Evolutionary conservation across 177 flowering plant genomes (phyloP), one percentile per base, ranked within the genome.

Genomic region (Tripterygium wilfordii): DNA sequence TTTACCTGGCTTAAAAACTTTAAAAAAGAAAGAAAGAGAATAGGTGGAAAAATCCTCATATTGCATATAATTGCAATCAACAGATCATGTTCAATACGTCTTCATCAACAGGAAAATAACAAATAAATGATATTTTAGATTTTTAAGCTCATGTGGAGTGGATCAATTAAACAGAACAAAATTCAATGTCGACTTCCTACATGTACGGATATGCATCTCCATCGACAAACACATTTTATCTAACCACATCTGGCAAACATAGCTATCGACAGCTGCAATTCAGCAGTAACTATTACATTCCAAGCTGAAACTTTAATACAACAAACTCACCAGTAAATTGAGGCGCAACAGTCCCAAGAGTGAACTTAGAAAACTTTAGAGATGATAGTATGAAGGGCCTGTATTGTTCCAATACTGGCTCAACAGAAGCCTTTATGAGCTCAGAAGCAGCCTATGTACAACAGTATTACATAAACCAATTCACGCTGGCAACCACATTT

Each of bases 291-390:
- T 24, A 17, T 10, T 9, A 19, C 36, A 9, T 22, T 20, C 36
- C 14, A 32, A 32, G 8, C 36, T 4, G 9, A 12, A 32, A 12
- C 14, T 32, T 3, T 12, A 5, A 6, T 36, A 10, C n/a, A 4
- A 24, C 23, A 8, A 23, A 61, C 79, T 53, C 59, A 92, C 99
- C 99, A 67, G 99, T 92, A 56, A 92, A 92, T 36, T 92, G 97
- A 5, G 99, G 99, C 14, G 99, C 96, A 47, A 92, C 94, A 19
- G 95, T 87, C 13, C 99, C 99, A 62, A 92, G 97, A 26, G 94
- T 82, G 36, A 88, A 63, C 75, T 73, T 84, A 3, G 96, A 88
- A 52, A 88, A 84, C 31, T 67, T 92, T 20, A 92, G 70, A n/a
- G 92, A 76, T 0, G 96, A 63, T 47, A 88, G 42, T 30, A 85